Percentiles rank a stretch among this genome's conserved stretches.
phyloP scores from a whole-genome alignment of 441 rosid species.

The Pelargonium citronellum region DNA sequence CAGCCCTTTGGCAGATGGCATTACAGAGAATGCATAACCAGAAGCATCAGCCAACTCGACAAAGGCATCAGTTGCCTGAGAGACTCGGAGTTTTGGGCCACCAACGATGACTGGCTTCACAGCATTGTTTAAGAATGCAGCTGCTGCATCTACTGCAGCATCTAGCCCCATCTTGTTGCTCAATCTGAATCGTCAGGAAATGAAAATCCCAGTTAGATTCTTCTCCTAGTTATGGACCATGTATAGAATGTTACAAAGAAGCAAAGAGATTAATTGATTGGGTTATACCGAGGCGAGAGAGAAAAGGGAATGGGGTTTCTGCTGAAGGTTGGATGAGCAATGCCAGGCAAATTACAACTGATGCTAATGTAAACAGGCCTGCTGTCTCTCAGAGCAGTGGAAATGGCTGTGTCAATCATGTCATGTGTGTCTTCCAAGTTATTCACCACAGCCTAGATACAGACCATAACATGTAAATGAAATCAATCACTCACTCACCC shows the following conservation, averaged over 20 bases:
- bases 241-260: not conserved
- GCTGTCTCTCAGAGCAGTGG: slow-evolving; percentile 83
- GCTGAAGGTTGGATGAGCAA: slow-evolving; percentile 62
- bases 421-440: slow-evolving; percentile 80
- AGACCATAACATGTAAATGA: not conserved
- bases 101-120: slow-evolving; percentile 81
- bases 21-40: slow-evolving; percentile 61
- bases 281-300: slow-evolving; percentile 44
- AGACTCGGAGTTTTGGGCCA: slow-evolving; percentile 69
- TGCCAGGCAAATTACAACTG: slow-evolving; percentile 68
- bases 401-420: slow-evolving; percentile 66
- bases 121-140: slow-evolving; percentile 72
- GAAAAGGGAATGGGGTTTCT: slow-evolving; percentile 72
- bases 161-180: slow-evolving; percentile 28
- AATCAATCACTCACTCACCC: too few relatives aligned
- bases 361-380: slow-evolving; percentile 88
- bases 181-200: not conserved
- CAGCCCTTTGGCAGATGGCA: slow-evolving; percentile 85
- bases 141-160: slow-evolving; percentile 77
- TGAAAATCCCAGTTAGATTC: not conserved
- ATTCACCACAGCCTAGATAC: slow-evolving; percentile 64
- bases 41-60: slow-evolving; percentile 68
- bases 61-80: slow-evolving; percentile 54
- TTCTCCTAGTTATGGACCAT: too few relatives aligned
- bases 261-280: not conserved